These are phyloP conservation scores for Sporisorium iseilematis-ciliati DNA, from an alignment of 1,284 basidiomycete species.

Conservation along the genomic window DNA sequence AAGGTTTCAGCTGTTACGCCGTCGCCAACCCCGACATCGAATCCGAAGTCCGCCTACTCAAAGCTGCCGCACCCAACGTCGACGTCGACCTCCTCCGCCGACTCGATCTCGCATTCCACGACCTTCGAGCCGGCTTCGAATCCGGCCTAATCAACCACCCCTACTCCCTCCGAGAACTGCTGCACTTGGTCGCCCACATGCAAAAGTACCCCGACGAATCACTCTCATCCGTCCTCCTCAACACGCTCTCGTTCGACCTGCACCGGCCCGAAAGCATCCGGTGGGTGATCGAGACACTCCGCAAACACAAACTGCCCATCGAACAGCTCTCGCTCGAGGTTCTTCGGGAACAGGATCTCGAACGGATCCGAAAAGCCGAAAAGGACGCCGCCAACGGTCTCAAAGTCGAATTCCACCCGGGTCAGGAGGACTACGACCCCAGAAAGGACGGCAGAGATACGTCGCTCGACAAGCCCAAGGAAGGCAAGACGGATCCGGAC, in stretches of 20 bases:
- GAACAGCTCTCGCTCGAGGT: slow-evolving; percentile 60
- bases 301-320: slow-evolving; percentile 60
- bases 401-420: slow-evolving; percentile 51
- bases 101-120: slow-evolving; percentile 69
- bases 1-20: slow-evolving; percentile 68
- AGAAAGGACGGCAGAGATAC: slow-evolving; percentile 55
- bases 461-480: slow-evolving; percentile 65
- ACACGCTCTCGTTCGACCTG: slow-evolving; percentile 70
- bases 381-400: slow-evolving; percentile 46
- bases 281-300: slow-evolving; percentile 63
- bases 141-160: slow-evolving; percentile 68
- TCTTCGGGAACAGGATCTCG: slow-evolving; percentile 48
- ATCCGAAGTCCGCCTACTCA: slow-evolving; percentile 67
- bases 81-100: slow-evolving; percentile 57
- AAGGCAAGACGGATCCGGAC: slow-evolving; percentile 67
- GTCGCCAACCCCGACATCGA: slow-evolving; percentile 69
- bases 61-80: slow-evolving; percentile 66
- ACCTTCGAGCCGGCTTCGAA: slow-evolving; percentile 69
- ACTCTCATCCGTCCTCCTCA: slow-evolving; percentile 69
- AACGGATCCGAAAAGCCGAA: slow-evolving; percentile 29
- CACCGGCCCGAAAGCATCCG: slow-evolving; percentile 69
- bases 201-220: slow-evolving; percentile 67
- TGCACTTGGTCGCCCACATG: slow-evolving; percentile 70
- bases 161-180: slow-evolving; percentile 69
- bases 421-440: slow-evolving; percentile 55